Evolutionary conservation across 768 basidiomycete genomes (phyloP).

Genomic region (Lentinula aciculospora): DNA sequence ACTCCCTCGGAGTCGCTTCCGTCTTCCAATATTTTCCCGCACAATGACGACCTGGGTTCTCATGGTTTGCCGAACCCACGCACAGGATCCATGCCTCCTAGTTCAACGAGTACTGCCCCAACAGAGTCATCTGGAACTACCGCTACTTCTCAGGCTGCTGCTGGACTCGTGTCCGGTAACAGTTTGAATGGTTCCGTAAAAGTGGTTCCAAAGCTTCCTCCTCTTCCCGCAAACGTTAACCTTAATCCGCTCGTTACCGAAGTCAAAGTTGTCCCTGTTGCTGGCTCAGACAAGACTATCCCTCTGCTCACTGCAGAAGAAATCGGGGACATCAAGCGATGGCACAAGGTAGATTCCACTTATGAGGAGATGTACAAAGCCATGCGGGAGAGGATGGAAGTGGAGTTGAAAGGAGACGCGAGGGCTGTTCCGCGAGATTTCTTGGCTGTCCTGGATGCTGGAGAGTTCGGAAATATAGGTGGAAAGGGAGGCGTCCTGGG

Average conservation of each 20-base stretch:
- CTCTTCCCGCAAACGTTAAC: conserved; percentile 35
- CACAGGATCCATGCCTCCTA: conserved; percentile 3
- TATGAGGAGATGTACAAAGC: conserved; percentile 44
- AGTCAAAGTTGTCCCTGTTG: conserved; percentile 56
- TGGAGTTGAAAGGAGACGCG: conserved; percentile 38
- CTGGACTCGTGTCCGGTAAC: neutral
- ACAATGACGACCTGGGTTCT: neutral
- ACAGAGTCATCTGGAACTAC: neutral
- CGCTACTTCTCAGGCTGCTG: conserved; percentile 7
- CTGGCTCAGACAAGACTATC: conserved; percentile 45
- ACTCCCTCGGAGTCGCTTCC: neutral
- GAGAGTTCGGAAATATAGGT: conserved; percentile 4
- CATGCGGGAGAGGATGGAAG: conserved; percentile 47
- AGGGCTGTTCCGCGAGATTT: neutral
- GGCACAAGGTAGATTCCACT: conserved; percentile 60
- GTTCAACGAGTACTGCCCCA: neutral
- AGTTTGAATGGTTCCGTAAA: conserved; percentile 12
- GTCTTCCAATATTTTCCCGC: neutral
- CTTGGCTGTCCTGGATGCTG: neutral
- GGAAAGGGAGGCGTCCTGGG: conserved; percentile 33
- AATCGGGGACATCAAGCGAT: conserved; percentile 46
- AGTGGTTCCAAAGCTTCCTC: conserved; percentile 29
- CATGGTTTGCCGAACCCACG: neutral
- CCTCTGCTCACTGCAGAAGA: conserved; percentile 48
- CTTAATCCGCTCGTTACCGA: conserved; percentile 55